Base-by-base conservation (phyloP, 257 asterid genomes). In the Pogostemon cablin region DNA sequence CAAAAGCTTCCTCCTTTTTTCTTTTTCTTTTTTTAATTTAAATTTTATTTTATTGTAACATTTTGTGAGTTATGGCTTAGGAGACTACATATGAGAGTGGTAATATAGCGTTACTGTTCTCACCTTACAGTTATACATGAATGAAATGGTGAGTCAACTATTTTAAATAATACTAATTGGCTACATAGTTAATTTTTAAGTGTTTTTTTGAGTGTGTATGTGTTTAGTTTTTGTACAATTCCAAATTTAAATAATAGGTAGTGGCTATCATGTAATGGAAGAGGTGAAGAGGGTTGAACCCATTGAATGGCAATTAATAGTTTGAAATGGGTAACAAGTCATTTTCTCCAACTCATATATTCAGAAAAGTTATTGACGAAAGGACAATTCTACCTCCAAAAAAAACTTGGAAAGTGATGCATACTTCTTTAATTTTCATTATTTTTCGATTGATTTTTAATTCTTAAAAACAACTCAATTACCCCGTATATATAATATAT, bases 211-310 rank as follows among this genome's bases (percentile, higher is more conserved):
- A 1, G 25, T 20, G 25, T 20, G 32, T 5, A 3, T 54, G 17
- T 54, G 7, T 52, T 52, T 56, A 25, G 9, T 57, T 9, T 25
- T 57, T 35, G 4, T 10, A 32, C 6, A 35, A 35, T 57, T 55
- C 40, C 3, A 7, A 55, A 25, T 34, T 55, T 15, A 32, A 56
- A 56, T 56, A 47, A 49, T 20, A 17, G 50, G 75, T 63, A 71
- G 78, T 79, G 78, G 68, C 15, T 7, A 62, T 56, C 78, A 67
- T 53, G 73, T 72, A 47, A 67, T 25, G 32, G 1, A 25, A 48
- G 77, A 32, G 49, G 76, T 69, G 79, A 58, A 70, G 80, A 71
- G 62, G 32, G 75, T 57, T 75, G 76, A 46, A 44, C 68, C 68
- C 52, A 46, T 63, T 80, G 34, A 72, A 80, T 72, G 81, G 62